phyloP scores from a whole-genome alignment of 1,284 basidiomycete genomes.

The Rhodotorula glutinis region DNA sequence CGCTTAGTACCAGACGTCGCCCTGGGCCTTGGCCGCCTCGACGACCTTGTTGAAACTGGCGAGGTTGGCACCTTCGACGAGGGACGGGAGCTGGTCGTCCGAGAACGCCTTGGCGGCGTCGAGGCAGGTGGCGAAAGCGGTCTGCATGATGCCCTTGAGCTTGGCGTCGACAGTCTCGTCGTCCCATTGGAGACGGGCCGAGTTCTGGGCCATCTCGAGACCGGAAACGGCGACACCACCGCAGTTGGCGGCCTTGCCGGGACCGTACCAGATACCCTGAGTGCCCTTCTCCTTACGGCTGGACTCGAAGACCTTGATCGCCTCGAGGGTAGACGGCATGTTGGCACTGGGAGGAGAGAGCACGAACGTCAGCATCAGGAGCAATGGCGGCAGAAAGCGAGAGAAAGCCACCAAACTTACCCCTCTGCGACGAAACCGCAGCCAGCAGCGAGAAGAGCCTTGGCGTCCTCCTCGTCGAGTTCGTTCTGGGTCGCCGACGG shows the following conservation, averaged over 20 bases:
- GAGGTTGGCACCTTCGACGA: slow-evolving; percentile 67
- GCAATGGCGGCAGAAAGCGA: not conserved
- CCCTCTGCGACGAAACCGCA: slow-evolving; percentile 73
- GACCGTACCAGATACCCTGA: slow-evolving; percentile 64
- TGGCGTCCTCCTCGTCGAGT: slow-evolving; percentile 66
- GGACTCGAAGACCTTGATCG: slow-evolving; percentile 68
- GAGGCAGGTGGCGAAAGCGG: slow-evolving; percentile 58
- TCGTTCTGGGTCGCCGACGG: slow-evolving; percentile 79
- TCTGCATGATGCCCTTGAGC: slow-evolving; percentile 72
- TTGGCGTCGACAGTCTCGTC: slow-evolving; percentile 66
- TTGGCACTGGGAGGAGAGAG: slow-evolving; percentile 12
- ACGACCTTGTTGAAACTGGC: slow-evolving; percentile 68
- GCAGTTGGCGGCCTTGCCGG: slow-evolving; percentile 66
- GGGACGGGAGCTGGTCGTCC: slow-evolving; percentile 47
- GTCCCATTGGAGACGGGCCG: slow-evolving; percentile 57
- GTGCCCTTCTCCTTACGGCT: slow-evolving; percentile 48
- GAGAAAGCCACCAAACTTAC: slow-evolving; percentile 39
- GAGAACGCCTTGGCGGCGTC: slow-evolving; percentile 64
- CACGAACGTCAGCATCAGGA: not conserved
- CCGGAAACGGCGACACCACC: slow-evolving; percentile 58
- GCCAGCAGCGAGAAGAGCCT: slow-evolving; percentile 66
- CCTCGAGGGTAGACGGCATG: slow-evolving; percentile 54
- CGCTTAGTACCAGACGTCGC: slow-evolving; percentile 22
- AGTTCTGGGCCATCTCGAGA: slow-evolving; percentile 80
- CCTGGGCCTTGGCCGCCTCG: slow-evolving; percentile 56